phyloP scores from a whole-genome alignment of 2,329 filamentous ascomycete genomes.

The Torrubiella hemipterigena region DNA sequence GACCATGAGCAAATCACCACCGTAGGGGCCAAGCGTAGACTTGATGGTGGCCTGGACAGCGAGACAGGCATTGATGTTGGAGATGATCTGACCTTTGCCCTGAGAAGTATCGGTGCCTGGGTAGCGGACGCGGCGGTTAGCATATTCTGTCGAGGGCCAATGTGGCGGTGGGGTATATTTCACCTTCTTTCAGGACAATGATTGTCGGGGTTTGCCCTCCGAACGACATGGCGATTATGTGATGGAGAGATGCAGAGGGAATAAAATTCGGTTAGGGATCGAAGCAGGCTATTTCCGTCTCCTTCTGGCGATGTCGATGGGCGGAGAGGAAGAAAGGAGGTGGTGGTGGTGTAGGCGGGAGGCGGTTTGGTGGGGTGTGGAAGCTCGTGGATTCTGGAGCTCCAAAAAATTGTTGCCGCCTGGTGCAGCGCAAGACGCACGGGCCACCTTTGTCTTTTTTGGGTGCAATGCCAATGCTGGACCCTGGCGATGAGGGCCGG shows the following conservation, averaged over 20 bases:
- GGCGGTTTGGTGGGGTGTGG: slow-evolving; percentile 16
- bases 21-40: slow-evolving; percentile 90
- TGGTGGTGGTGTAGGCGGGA: slow-evolving; percentile 6
- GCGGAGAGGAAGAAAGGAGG: slow-evolving; percentile 9
- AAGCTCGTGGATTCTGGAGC: slow-evolving; percentile 29
- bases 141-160: slow-evolving; percentile 4
- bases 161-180: slow-evolving; percentile 32
- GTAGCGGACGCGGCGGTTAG: slow-evolving; percentile 1
- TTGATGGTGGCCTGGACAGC: slow-evolving; percentile 94
- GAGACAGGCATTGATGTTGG: slow-evolving; percentile 97
- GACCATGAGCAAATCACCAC: slow-evolving; percentile 89
- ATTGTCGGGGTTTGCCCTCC: slow-evolving; percentile 96
- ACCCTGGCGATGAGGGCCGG: too few relatives aligned
- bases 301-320: slow-evolving; percentile 3
- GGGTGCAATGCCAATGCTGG: too few relatives aligned
- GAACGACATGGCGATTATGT: slow-evolving; percentile 64
- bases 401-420: slow-evolving; percentile 40
- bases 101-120: slow-evolving; percentile 93
- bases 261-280: slow-evolving; percentile 2
- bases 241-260: slow-evolving; percentile 1
- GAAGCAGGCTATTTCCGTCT: too few relatives aligned
- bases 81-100: slow-evolving; percentile 90
- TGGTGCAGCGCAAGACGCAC: slow-evolving; percentile 13
- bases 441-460: slow-evolving; percentile 9
- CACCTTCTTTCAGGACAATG: slow-evolving; percentile 95